Evolutionary conservation across 176 grass and related monocot species (phyloP).

Genomic region (Oryza longistaminata): DNA sequence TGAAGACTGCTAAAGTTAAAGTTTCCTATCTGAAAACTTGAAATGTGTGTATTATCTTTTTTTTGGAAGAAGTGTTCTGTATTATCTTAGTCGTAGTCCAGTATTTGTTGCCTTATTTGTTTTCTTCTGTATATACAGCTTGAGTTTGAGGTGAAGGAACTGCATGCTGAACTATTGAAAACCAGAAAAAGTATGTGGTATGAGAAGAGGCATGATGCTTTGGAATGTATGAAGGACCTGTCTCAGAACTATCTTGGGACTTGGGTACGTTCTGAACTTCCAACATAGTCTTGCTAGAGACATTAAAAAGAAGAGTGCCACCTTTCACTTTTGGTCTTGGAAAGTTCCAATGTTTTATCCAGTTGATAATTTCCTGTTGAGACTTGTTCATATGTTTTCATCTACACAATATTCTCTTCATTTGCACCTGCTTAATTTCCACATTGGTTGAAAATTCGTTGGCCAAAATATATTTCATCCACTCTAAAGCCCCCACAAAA

Average conservation of each 20-base stretch:
- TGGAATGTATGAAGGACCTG: slow-evolving; percentile 58
- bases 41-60: slow-evolving; percentile 20
- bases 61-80: background rate
- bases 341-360: no score
- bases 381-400: no score
- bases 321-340: no score
- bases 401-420: no score
- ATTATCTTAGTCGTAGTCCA: slow-evolving; percentile 10
- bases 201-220: slow-evolving; percentile 60
- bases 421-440: no score
- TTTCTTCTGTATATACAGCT: slow-evolving; percentile 46
- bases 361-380: no score
- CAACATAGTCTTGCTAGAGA: background rate
- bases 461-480: background rate
- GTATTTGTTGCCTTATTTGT: slow-evolving; percentile 4
- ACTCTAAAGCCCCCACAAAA: background rate
- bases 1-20: slow-evolving; percentile 65
- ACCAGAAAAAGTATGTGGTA: slow-evolving; percentile 62
- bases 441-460: no score
- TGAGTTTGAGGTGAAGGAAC: slow-evolving; percentile 65
- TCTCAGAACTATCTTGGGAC: slow-evolving; percentile 50
- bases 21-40: background rate
- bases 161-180: slow-evolving; percentile 58
- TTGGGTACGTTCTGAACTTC: slow-evolving; percentile 47
- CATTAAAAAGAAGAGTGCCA: background rate